These are phyloP conservation scores for Ulmus americana DNA, from an alignment of 331 rosid genomes.

Conservation along the genomic window DNA sequence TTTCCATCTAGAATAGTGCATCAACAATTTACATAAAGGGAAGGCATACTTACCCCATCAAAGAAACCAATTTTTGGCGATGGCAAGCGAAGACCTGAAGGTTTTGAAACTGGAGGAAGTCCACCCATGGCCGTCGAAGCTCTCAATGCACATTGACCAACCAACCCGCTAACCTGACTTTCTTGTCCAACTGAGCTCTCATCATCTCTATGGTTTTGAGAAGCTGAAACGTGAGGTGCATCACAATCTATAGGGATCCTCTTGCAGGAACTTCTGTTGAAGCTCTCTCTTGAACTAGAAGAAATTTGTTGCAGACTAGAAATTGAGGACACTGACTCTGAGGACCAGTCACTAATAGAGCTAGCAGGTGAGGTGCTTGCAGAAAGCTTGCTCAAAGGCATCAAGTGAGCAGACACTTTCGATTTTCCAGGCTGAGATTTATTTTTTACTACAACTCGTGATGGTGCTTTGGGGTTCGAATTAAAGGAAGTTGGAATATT, in stretches of 20 bases:
- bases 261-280: conserved; percentile 45
- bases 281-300: conserved; percentile 57
- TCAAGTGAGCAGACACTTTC: conserved; percentile 35
- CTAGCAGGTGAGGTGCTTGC: conserved; percentile 72
- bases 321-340: conserved; percentile 66
- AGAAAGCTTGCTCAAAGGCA: conserved; percentile 44
- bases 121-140: conserved; percentile 30
- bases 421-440: conserved; percentile 39
- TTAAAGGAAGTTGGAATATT: conserved; percentile 39
- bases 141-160: conserved; percentile 28
- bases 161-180: conserved; percentile 31
- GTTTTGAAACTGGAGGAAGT: conserved; percentile 48
- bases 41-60: conserved; percentile 68
- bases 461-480: conserved; percentile 40
- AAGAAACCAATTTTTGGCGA: conserved; percentile 95
- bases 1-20: conserved; percentile 17
- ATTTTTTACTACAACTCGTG: conserved; percentile 36
- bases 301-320: conserved; percentile 37
- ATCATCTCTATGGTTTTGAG: conserved; percentile 28
- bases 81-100: conserved; percentile 90
- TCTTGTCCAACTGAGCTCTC: conserved; percentile 32
- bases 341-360: conserved; percentile 89
- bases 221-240: conserved; percentile 31
- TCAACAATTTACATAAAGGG: conserved; percentile 1
- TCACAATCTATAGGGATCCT: conserved; percentile 38